phyloP scores from a whole-genome alignment of 129 eudicot species.

The Pittosporum tobira region DNA sequence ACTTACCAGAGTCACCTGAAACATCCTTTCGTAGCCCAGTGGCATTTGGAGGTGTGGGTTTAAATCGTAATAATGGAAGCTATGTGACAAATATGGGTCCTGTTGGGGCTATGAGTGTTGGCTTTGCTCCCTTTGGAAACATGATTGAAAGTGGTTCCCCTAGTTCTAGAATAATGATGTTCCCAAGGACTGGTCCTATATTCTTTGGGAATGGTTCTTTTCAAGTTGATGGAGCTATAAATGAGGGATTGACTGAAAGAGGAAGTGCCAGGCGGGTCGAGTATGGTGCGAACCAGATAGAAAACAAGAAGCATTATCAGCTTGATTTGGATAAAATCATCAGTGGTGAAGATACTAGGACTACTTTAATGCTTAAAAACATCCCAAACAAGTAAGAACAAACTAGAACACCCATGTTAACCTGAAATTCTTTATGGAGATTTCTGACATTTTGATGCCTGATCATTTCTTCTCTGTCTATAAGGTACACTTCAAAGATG shows the following conservation, averaged over 20 bases:
- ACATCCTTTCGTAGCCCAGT: conserved; percentile 38
- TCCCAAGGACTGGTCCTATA: conserved; percentile 51
- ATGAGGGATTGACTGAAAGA: conserved; percentile 48
- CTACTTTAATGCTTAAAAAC: conserved; percentile 91
- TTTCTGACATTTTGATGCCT: conserved; percentile 8
- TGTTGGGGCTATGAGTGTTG: conserved; percentile 28
- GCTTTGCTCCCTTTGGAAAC: conserved; percentile 36
- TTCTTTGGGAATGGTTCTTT: conserved; percentile 48
- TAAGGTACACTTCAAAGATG: conserved; percentile 95
- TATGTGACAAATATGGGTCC: conserved; percentile 29
- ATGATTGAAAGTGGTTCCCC: conserved; percentile 59
- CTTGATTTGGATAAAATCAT: conserved; percentile 88
- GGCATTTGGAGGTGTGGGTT: conserved; percentile 35
- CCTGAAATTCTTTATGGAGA: not conserved
- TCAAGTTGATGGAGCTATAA: conserved; percentile 34
- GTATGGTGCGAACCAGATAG: conserved; percentile 49
- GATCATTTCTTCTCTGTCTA: conserved; percentile 2
- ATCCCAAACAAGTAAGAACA: conserved; percentile 84
- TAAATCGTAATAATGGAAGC: conserved; percentile 29
- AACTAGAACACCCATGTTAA: not conserved
- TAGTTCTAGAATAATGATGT: conserved; percentile 54
- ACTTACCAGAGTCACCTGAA: conserved; percentile 64
- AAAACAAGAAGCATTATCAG: conserved; percentile 70
- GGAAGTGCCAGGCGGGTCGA: conserved; percentile 56
- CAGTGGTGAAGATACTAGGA: conserved; percentile 78